Evolutionary conservation across 306 rosid species (phyloP), one percentile per base, ranked within the genome.

Genomic region (Amphicarpaea edgeworthii): DNA sequence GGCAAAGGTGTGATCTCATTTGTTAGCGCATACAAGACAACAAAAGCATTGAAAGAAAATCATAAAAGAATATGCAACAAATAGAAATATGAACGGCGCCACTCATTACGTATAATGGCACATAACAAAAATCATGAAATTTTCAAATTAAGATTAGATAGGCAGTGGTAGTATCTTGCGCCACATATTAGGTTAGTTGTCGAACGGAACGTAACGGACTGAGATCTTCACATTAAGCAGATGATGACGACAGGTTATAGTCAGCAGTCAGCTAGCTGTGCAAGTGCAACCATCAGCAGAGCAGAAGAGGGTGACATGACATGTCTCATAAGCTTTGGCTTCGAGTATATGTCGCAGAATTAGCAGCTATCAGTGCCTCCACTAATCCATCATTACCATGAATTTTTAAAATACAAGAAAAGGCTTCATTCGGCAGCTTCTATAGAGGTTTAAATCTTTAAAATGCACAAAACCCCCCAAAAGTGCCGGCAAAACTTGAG

Each of bases 221-320:
- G 70, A 85, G 79, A 65, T 58, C 76, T 75, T 83, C 79, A 79
- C 68, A 57, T 69, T 67, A 69, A 62, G 77, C 73, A 34, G 70
- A 21, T 59, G 70, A 21, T 59, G 75, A 73, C 23, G 51, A 50
- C 70, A 23, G 24, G 65, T 77, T 72, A 75, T 47, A 30, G 81
- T 82, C 85, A 81, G 86, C 80, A 63, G 81, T n/a, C n/a, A n/a
- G n/a, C n/a, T n/a, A n/a, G n/a, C n/a, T n/a, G n/a, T n/a, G n/a
- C n/a, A n/a, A n/a, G n/a, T 81, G 83, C 87, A 88, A 77, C 85
- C 82, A 77, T 80, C 80, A 79, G 80, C 71, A 76, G 77, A 82
- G 66, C 80, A 79, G 80, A 68, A 76, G 77, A 82, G 66, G 73
- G 75, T 19, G 20, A 71, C 77, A 77, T 19, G 20, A 71, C 77